Evolutionary conservation across 2,329 filamentous ascomycete species (phyloP).

Genomic region (Phialophora tarda): DNA sequence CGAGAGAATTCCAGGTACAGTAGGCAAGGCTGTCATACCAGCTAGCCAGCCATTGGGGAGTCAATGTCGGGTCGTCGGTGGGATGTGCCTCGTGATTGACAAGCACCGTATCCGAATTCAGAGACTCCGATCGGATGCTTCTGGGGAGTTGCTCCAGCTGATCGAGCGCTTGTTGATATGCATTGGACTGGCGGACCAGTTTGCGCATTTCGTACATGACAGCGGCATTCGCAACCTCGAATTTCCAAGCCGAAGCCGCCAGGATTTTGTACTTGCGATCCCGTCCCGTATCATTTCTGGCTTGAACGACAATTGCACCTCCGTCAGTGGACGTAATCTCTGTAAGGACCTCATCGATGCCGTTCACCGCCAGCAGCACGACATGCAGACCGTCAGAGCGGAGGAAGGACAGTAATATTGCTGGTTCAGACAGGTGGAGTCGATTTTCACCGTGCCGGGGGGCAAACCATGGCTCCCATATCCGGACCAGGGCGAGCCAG

Average conservation of each 20-base stretch:
- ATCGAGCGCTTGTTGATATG: constrained; percentile 39
- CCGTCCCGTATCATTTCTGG: constrained; percentile 70
- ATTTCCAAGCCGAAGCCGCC: constrained; percentile 71
- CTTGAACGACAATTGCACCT: constrained; percentile 71
- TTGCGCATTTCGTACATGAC: constrained; percentile 87
- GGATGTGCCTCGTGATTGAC: constrained; percentile 46
- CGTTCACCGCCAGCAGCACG: constrained; percentile 78
- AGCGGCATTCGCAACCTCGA: constrained; percentile 77
- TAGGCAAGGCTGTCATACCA: constrained; percentile 95
- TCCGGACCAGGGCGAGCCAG: constrained; percentile 81
- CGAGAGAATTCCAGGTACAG: constrained; percentile 95
- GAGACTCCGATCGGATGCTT: constrained; percentile 32
- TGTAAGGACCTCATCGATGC: constrained; percentile 71
- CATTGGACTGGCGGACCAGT: constrained; percentile 53
- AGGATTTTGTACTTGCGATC: constrained; percentile 66
- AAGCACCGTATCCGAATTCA: constrained; percentile 43
- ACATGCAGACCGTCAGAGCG: constrained; percentile 73
- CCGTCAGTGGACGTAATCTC: constrained; percentile 68
- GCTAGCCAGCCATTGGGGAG: constrained; percentile 71
- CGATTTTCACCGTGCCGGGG: constrained; percentile 77
- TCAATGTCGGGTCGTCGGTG: constrained; percentile 48
- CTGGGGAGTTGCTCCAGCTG: constrained; percentile 34
- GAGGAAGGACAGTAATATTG: constrained; percentile 77
- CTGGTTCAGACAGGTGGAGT: constrained; percentile 77
- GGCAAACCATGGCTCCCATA: constrained; percentile 80